Conservation (phyloP, 208 protist genomes). For the Acanthamoeba sp. region DNA sequence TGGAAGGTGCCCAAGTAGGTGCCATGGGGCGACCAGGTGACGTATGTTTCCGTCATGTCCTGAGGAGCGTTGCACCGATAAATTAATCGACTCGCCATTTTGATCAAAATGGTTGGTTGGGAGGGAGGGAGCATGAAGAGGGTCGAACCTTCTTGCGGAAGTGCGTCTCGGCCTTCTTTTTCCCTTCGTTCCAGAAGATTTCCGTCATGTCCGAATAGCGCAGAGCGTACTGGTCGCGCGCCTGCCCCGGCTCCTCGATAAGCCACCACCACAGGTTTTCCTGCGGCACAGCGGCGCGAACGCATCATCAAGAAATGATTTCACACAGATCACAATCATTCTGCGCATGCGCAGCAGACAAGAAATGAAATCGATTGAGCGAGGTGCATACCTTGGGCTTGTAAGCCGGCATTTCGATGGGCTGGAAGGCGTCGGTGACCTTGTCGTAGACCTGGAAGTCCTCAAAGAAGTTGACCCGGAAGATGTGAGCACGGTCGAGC, state of each 20-base stretch:
- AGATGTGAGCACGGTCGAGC: conserved; percentile 52
- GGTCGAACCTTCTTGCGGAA: conserved; percentile 25
- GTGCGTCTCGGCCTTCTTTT: conserved; percentile 26
- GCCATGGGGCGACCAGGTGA: conserved; percentile 66
- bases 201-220: conserved; percentile 55
- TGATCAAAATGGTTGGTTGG: no score
- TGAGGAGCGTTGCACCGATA: background rate
- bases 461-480: conserved; percentile 63
- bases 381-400: conserved; percentile 14
- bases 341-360: no score
- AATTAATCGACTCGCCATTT: no score
- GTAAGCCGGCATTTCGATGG: conserved; percentile 55
- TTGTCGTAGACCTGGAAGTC: conserved; percentile 64
- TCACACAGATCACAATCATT: no score
- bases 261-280: conserved; percentile 66
- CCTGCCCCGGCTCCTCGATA: conserved; percentile 14
- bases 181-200: conserved; percentile 51
- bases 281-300: background rate
- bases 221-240: conserved; percentile 55
- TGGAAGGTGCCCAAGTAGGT: conserved; percentile 72
- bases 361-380: background rate
- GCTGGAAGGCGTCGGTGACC: conserved; percentile 43
- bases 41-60: conserved; percentile 65
- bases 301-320: no score
- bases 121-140: background rate